Evolutionary conservation across 1,139 yeast genomes (phyloP), one percentile per base, ranked within the genome.

Genomic region (Magnusiomyces starmeri): DNA sequence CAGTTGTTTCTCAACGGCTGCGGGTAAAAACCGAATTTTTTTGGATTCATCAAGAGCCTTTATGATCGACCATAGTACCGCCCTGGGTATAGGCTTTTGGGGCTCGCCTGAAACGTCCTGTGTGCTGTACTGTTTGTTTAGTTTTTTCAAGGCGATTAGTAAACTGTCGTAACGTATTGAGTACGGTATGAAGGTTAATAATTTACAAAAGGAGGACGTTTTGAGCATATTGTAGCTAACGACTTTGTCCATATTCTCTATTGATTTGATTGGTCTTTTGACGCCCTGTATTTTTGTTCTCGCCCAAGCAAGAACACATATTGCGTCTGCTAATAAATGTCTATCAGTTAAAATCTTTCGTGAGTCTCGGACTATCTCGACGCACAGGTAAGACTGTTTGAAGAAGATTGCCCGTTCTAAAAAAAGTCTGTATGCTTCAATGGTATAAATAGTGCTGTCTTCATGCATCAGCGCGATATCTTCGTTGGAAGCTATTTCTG

Each of bases 1-100:
- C 21, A 45, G 48, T 32, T 45, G 29, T 16, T 35, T 20, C 27
- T 45, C 48, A 12, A 45, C n/a, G 12, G 12, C 48, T 3, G 48
- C n/a, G 48, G 27, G 41, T 9, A 2, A 39, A 34, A 12, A 34
- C 20, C 16, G 34, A 6, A 6, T 8, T 3, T 2, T 20, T 22
- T n/a, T 34, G 27, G 2, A 6, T 4, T 16, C 22, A 6, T 20
- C 48, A 12, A 45, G 29, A 2, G 48, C 41, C 29, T n/a, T 27
- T 10, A 45, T 24, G 14, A 45, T 20, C 6, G n/a, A 16, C 48
- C 48, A 45, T 6, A 45, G 25, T 10, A 45, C 24, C 20, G 20
- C 27, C 14, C 48, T 25, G 4, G 40, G 40, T 16, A 45, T 16
- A 2, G 29, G 20, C 3, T 45, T n/a, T 18, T 20, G 10, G 6